phyloP scores from a whole-genome alignment of 495 filamentous ascomycete species.

The Bacidia gigantensis region DNA sequence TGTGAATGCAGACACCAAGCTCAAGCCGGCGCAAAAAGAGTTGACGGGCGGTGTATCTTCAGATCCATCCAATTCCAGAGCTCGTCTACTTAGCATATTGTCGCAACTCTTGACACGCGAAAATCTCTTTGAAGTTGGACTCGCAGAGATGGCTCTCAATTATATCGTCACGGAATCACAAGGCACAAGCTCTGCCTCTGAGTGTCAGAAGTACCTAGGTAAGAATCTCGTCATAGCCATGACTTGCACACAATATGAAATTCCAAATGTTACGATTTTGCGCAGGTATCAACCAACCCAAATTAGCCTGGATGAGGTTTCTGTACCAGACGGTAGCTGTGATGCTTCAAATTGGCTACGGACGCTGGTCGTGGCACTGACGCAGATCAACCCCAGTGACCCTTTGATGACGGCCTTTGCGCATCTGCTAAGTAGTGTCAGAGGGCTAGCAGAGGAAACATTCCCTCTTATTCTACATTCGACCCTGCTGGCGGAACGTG shows the following conservation, averaged over 20 bases:
- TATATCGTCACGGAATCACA: slow-evolving; percentile 47
- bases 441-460: slow-evolving; percentile 52
- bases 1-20: slow-evolving; percentile 41
- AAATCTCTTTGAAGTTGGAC: slow-evolving; percentile 48
- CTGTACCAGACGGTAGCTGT: not conserved
- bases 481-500: slow-evolving; percentile 41
- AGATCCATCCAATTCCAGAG: slow-evolving; percentile 12
- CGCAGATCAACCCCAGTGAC: slow-evolving; percentile 43
- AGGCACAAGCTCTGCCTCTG: slow-evolving; percentile 31
- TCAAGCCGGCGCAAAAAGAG: not conserved
- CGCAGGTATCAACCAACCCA: not conserved
- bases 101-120: slow-evolving; percentile 51
- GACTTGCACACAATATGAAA: not conserved
- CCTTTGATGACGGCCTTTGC: slow-evolving; percentile 52
- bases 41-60: not conserved
- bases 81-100: slow-evolving; percentile 47
- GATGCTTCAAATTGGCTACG: slow-evolving; percentile 46
- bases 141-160: slow-evolving; percentile 66
- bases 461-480: slow-evolving; percentile 76
- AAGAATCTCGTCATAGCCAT: not conserved
- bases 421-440: slow-evolving; percentile 45
- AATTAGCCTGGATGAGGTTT: slow-evolving; percentile 11
- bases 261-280: not conserved
- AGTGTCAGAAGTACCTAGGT: slow-evolving; percentile 31
- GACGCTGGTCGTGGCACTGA: slow-evolving; percentile 45